Percentiles rank a stretch among this genome's conserved stretches.
Evolutionary conservation across 2,329 filamentous ascomycete genomes (phyloP).

Genomic region (Calonectria ilicicola): DNA sequence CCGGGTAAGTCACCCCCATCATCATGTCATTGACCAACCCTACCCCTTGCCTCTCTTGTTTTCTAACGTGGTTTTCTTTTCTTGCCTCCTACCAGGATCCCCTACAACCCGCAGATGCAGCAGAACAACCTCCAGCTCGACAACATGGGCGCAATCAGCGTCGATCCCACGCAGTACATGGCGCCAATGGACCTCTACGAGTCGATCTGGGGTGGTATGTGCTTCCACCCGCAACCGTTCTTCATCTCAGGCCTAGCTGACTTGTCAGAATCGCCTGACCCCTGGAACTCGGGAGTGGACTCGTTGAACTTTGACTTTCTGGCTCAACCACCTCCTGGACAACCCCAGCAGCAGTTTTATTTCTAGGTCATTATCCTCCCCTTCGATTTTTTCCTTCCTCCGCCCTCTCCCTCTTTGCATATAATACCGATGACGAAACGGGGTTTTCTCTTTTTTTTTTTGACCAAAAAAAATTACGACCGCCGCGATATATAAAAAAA

Average conservation of each 20-base stretch:
- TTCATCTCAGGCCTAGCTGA: slow-evolving; percentile 25
- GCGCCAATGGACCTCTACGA: slow-evolving; percentile 77
- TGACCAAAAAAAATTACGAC: neutral
- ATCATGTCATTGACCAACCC: neutral
- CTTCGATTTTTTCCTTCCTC: no score
- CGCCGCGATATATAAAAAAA: neutral
- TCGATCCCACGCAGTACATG: slow-evolving; percentile 70
- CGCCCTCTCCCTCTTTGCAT: neutral
- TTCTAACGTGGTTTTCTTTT: slow-evolving; percentile 28
- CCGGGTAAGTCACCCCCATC: slow-evolving; percentile 46
- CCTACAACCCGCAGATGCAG: slow-evolving; percentile 54
- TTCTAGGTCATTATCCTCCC: slow-evolving; percentile 53
- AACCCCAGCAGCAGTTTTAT: slow-evolving; percentile 69
- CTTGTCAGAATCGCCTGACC: slow-evolving; percentile 67
- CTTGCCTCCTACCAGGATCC: slow-evolving; percentile 41
- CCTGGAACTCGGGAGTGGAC: slow-evolving; percentile 68
- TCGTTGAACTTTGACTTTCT: slow-evolving; percentile 71
- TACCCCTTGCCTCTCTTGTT: neutral
- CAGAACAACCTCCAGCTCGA: slow-evolving; percentile 51
- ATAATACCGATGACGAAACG: neutral
- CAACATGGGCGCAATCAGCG: slow-evolving; percentile 61
- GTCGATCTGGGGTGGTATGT: slow-evolving; percentile 75
- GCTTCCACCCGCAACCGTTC: slow-evolving; percentile 11
- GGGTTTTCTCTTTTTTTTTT: neutral
- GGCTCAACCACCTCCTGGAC: slow-evolving; percentile 69